Conservation (phyloP, 768 basidiomycete species). For the Mycena belliarum region DNA sequence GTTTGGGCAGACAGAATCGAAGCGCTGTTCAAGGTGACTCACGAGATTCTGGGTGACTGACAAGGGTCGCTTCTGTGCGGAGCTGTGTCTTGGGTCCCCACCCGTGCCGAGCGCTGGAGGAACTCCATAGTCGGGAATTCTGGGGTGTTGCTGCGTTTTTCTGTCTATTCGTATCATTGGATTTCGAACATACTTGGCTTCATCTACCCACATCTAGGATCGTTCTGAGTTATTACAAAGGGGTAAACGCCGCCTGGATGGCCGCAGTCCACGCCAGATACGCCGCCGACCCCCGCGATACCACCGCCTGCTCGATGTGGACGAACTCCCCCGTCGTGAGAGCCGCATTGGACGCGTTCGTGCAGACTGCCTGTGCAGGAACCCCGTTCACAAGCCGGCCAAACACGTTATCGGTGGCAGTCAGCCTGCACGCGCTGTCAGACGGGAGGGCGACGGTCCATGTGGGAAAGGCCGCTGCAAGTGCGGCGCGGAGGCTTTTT, state of each 20-base stretch:
- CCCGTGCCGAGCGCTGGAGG: no score
- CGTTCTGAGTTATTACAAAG: neutral
- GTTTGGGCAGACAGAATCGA: neutral
- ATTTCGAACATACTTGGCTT: no score
- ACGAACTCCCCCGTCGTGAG: constrained; percentile 39
- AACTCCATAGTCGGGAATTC: no score
- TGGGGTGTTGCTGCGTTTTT: no score
- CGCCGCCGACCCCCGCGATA: neutral
- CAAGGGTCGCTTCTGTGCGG: neutral
- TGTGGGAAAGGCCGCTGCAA: constrained; percentile 33
- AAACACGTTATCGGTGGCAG: constrained; percentile 47
- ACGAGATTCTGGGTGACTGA: neutral
- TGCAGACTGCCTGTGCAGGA: constrained; percentile 31
- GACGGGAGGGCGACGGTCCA: constrained; percentile 44
- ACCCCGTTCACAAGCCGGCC: constrained; percentile 46
- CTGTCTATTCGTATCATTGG: no score
- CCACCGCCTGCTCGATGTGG: constrained; percentile 43
- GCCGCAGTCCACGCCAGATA: constrained; percentile 39
- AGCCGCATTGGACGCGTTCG: constrained; percentile 24
- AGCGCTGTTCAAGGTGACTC: neutral
- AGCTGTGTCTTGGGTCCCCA: neutral
- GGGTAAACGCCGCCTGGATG: constrained; percentile 33
- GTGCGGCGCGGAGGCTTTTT: constrained; percentile 35
- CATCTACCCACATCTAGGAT: neutral
- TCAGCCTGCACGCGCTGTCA: constrained; percentile 40